These are phyloP conservation scores for Colletotrichum navitas DNA, from an alignment of 2,329 filamentous ascomycete species.

Conservation along the genomic window DNA sequence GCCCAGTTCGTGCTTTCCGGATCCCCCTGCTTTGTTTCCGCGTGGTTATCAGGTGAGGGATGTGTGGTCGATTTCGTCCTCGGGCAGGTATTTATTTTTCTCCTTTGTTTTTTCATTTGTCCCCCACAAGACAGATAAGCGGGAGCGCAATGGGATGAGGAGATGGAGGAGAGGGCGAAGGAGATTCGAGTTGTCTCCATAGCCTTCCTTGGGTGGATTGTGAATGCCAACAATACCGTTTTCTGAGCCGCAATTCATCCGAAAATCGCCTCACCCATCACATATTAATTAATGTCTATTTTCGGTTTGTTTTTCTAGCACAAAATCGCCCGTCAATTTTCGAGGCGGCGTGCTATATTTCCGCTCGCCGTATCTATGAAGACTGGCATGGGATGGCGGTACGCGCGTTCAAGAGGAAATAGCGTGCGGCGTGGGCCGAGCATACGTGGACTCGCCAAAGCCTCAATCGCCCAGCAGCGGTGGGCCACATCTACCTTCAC, in stretches of 20 bases:
- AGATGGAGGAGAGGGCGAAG: neutral
- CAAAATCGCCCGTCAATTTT: neutral
- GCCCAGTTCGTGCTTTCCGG: neutral
- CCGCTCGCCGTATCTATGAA: neutral
- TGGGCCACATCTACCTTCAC: neutral
- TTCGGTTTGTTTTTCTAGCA: neutral
- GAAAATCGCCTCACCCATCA: no score
- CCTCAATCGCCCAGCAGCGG: neutral
- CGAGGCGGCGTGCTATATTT: neutral
- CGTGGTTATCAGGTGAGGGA: neutral
- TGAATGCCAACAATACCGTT: neutral
- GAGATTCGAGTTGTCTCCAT: neutral
- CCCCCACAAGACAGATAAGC: neutral
- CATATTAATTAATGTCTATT: neutral
- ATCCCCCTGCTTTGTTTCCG: neutral
- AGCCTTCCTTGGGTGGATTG: neutral
- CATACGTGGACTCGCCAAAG: conserved; percentile 1
- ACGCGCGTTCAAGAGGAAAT: neutral
- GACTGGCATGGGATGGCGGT: neutral
- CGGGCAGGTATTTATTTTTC: neutral
- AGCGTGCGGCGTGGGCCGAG: neutral
- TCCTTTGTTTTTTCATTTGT: neutral
- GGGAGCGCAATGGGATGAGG: no score
- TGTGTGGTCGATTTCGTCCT: neutral
- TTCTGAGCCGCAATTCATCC: neutral